Evolutionary conservation across 75 land plant species (phyloP), one percentile per base, ranked within the genome.

Genomic region (Sequoia sempervirens): DNA sequence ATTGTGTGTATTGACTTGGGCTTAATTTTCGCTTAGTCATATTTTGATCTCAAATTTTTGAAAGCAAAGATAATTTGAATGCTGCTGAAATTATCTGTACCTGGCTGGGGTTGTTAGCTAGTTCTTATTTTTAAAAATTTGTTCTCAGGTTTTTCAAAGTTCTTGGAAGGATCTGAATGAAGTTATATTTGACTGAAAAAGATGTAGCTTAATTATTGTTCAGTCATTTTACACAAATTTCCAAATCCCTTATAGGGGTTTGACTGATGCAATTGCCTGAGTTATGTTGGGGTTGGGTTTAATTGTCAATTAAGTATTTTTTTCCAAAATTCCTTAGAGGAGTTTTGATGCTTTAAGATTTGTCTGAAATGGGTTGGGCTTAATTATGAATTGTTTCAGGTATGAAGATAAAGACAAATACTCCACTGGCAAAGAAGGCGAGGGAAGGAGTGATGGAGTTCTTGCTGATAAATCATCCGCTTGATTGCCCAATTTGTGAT

Each of bases 361-460:
- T 40, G 41, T 76, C 9, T 43, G 50, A 78, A 37, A 12, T 52
- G 56, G 68, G 34, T 32, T 46, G 84, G 66, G 40, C 18, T 81
- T 81, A 17, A 4, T 41, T 83, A 56, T 72, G 4, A 40, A 32
- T 81, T 79, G 4, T 9, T 84, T 30, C 83, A 97, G 99, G 99
- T 40, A 97, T 97, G 99, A 97, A 97, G 85, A 97, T 97, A 43
- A 97, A 97, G 91, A 97, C 99, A 2, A 86, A 91, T 78, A 96
- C 99, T 37, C 98, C 98, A 5, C 53, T 97, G 85, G 96, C 94
- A 30, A 93, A 94, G 83, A 97, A 97, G 90, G 99, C 99, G 2
- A 86, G 99, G 46, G 99, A 97, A 87, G 99, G 99, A 37, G 98
- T 97, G 30, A 97, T 97, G 99, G 99, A 97, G 89, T 97, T 97